Evolutionary conservation across 2,329 filamentous ascomycete genomes (phyloP), one percentile per base, ranked within the genome.

Genomic region (Trichoderma atroviride): DNA sequence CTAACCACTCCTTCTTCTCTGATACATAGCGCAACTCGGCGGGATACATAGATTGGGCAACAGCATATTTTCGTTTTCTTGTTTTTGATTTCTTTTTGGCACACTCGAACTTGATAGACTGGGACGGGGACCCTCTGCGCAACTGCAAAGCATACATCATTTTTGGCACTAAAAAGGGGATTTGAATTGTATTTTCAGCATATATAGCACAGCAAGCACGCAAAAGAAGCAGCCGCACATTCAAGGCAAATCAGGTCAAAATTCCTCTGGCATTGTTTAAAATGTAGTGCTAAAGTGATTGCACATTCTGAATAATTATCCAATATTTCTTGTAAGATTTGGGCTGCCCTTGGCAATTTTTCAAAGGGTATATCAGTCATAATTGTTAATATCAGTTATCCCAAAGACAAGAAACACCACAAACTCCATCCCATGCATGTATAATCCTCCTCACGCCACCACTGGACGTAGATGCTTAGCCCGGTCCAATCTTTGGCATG

Each of bases 401-500:
- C 40, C 29, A 52, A 50, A 43, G 65, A 75, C 68, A 72, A 71
- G 73, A 59, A 76, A 76, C 73, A 71, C 74, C 74, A 56, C 16
- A 63, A 77, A 75, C 73, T 75, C 74, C 75, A 60, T 58, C 33
- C 47, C 57, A 68, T 68, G 63, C 40, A 61, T 27, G 13, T n/a
- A 14, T 43, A 27, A 50, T 50, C n/a, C n/a, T 33, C 33, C 6
- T 43, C 24, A 16, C 40, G 40, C 19, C 37, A 19, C n/a, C 29
- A 9, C 40, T 11, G 50, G 4, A 14, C 35, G 13, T n/a, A 5
- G 31, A 7, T 43, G 35, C 29, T 58, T 81, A 89, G 50, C 87
- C 87, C 0, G 87, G 87, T 13, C 87, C 87, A 69, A 89, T 89
- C 82, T 88, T 89, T 74, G 87, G 87, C 94, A 99, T 99, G 79